Evolutionary conservation across 202 grass and related monocot species (phyloP).

Genomic region (Hordeum pubiflorum): DNA sequence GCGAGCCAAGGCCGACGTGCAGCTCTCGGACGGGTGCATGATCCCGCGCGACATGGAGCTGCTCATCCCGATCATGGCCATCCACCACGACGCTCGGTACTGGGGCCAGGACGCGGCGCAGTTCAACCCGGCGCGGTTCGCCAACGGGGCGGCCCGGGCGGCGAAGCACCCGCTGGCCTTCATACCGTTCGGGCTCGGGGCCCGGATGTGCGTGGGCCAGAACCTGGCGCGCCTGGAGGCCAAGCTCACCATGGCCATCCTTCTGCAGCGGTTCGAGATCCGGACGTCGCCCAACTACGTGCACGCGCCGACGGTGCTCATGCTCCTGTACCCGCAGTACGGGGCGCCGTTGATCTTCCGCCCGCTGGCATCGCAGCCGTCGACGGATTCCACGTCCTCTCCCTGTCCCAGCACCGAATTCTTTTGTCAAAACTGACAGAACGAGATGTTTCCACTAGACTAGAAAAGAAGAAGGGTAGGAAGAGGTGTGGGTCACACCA

Average conservation of each 20-base stretch:
- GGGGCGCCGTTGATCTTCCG: conserved; percentile 60
- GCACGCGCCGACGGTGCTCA: conserved; percentile 60
- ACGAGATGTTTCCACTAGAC: not conserved
- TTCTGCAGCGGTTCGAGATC: conserved; percentile 44
- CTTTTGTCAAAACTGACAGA: conserved; percentile 13
- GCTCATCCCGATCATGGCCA: conserved; percentile 65
- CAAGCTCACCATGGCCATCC: conserved; percentile 52
- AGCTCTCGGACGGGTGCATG: conserved; percentile 38
- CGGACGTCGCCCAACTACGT: conserved; percentile 37
- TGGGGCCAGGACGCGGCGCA: conserved; percentile 50
- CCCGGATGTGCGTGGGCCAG: conserved; percentile 72
- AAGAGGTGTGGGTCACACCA: not conserved
- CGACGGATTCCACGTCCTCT: not conserved
- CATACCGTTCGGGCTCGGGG: conserved; percentile 58
- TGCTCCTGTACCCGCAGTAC: conserved; percentile 74
- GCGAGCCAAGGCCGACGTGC: conserved; percentile 46
- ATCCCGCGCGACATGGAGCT: conserved; percentile 60
- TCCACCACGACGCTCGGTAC: conserved; percentile 51
- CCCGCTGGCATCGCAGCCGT: not conserved
- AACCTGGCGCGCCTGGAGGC: conserved; percentile 56
- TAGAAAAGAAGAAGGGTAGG: not conserved
- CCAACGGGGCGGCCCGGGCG: conserved; percentile 15
- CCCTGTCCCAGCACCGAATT: not conserved
- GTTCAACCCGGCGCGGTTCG: conserved; percentile 61
- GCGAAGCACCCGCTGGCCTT: conserved; percentile 51